Evolutionary conservation across 2,329 filamentous ascomycete genomes (phyloP).

Genomic region (Emericellopsis cladophorae): DNA sequence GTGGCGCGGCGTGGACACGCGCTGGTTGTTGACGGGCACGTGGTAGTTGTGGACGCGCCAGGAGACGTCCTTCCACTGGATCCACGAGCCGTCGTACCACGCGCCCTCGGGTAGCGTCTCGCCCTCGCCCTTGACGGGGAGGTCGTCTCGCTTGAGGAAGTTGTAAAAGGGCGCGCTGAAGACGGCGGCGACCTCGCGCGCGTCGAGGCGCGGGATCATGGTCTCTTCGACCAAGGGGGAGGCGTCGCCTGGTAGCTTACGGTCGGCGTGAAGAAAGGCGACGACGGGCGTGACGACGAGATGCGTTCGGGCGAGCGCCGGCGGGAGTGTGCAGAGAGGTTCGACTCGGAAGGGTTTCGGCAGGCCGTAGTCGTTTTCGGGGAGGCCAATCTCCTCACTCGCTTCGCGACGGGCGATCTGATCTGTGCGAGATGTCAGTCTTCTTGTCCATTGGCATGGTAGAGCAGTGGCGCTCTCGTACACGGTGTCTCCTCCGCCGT

Average conservation of each 20-base stretch:
- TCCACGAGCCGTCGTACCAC: conserved; percentile 84
- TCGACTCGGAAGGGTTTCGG: conserved; percentile 73
- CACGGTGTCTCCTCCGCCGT: conserved; percentile 44
- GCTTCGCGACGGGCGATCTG: conserved; percentile 83
- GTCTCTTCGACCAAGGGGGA: conserved; percentile 45
- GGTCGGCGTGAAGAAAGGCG: conserved; percentile 59
- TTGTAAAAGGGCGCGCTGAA: conserved; percentile 83
- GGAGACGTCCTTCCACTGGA: conserved; percentile 60
- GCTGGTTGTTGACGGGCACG: conserved; percentile 64
- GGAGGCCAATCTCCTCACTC: conserved; percentile 84
- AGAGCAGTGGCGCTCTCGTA: conserved; percentile 17
- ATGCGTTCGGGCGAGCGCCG: conserved; percentile 60
- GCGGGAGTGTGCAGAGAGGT: conserved; percentile 74
- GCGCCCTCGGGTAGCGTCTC: conserved; percentile 34
- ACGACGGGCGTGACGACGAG: conserved; percentile 66
- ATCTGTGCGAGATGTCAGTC: conserved; percentile 33
- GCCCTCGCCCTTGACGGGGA: conserved; percentile 21
- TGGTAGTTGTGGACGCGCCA: conserved; percentile 90
- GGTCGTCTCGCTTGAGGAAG: conserved; percentile 55
- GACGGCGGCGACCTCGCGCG: conserved; percentile 83
- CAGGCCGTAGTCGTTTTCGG: conserved; percentile 54
- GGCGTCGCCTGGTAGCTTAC: conserved; percentile 15
- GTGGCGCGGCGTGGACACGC: conserved; percentile 48
- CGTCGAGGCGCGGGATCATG: conserved; percentile 71
- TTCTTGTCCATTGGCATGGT: not conserved